These are phyloP conservation scores for Pelagophyceae sp. DNA, from an alignment of 352 stramenopile species.

Conservation along the genomic window DNA sequence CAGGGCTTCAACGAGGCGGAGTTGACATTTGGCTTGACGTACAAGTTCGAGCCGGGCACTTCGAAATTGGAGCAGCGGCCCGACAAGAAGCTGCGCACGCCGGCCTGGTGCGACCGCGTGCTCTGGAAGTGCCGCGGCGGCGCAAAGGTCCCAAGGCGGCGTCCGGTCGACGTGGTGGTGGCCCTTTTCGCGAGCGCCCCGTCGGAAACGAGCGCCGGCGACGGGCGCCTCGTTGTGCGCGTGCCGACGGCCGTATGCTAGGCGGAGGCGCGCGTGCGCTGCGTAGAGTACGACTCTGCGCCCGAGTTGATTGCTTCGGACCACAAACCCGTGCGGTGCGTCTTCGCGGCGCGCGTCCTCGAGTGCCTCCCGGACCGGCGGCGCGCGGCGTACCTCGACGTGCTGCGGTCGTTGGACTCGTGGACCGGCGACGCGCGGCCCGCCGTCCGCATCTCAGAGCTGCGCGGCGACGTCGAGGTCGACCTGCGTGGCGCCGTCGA, in stretches of 20 bases:
- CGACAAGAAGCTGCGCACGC: slow-evolving; percentile 96
- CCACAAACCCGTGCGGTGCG: slow-evolving; percentile 93
- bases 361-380: slow-evolving; percentile 15
- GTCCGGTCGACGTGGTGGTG: neutral
- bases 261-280: neutral
- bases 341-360: slow-evolving; percentile 48
- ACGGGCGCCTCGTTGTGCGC: too few species aligned
- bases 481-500: slow-evolving; percentile 42
- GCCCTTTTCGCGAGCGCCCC: neutral
- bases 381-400: neutral
- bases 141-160: neutral
- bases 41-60: slow-evolving; percentile 93
- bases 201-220: too few species aligned
- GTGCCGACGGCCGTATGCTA: too few species aligned
- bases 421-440: neutral
- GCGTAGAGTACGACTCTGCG: slow-evolving; percentile 1
- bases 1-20: slow-evolving; percentile 66
- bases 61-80: slow-evolving; percentile 88
- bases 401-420: neutral
- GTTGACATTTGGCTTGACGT: slow-evolving; percentile 85
- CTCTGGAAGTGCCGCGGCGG: slow-evolving; percentile 49
- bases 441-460: neutral
- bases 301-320: slow-evolving; percentile 60
- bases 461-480: neutral
- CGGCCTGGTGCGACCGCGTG: slow-evolving; percentile 88